Conservation (phyloP, 495 filamentous ascomycete species). For the Cetradonia linearis region DNA sequence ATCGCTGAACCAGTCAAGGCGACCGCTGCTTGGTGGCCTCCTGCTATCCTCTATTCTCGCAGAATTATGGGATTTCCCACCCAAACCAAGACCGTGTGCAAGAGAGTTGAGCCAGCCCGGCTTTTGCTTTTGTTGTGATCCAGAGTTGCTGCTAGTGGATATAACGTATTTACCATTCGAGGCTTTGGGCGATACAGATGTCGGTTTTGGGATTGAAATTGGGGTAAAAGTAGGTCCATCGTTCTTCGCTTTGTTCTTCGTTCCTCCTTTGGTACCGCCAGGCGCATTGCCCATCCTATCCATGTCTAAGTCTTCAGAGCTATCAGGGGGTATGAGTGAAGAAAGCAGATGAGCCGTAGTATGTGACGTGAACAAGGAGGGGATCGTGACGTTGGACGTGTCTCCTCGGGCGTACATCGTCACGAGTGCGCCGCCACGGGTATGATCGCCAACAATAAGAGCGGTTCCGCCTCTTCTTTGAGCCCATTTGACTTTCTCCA, state of each 20-base stretch:
- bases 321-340: constrained; percentile 68
- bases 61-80: constrained; percentile 27
- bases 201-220: constrained; percentile 21
- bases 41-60: constrained; percentile 44
- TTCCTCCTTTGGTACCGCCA: constrained; percentile 2
- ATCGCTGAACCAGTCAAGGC: constrained; percentile 64
- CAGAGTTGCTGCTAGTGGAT: not conserved
- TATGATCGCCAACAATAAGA: constrained; percentile 89
- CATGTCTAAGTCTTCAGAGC: constrained; percentile 36
- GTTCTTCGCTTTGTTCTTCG: not conserved
- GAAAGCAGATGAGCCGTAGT: constrained; percentile 92
- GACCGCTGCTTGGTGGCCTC: constrained; percentile 73
- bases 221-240: constrained; percentile 21
- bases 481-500: constrained; percentile 95
- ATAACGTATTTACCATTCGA: constrained; percentile 23
- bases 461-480: constrained; percentile 82
- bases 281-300: constrained; percentile 7
- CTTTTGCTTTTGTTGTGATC: constrained; percentile 22
- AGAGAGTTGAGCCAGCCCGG: constrained; percentile 49
- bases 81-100: constrained; percentile 44
- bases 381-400: constrained; percentile 88
- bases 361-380: constrained; percentile 86
- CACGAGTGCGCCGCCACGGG: constrained; percentile 70
- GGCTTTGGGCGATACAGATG: constrained; percentile 23
- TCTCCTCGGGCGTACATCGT: constrained; percentile 96